phyloP scores from a whole-genome alignment of 2,329 filamentous ascomycete genomes.

The Fusarium neocosmosporiellum region DNA sequence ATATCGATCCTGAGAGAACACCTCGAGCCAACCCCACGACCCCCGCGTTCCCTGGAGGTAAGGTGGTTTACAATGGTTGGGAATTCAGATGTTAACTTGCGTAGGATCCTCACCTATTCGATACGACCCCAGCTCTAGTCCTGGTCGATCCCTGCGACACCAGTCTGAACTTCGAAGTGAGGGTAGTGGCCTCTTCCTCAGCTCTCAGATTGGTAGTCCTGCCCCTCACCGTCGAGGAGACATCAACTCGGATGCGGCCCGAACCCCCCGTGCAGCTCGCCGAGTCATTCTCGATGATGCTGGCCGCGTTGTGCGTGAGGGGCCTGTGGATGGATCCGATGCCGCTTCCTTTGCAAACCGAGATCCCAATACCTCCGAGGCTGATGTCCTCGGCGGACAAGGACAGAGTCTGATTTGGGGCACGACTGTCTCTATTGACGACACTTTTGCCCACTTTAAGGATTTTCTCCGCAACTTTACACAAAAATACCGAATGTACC shows the following conservation, averaged over 20 bases:
- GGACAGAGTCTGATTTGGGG: conserved; percentile 93
- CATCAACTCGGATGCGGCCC: conserved; percentile 82
- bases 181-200: conserved; percentile 87
- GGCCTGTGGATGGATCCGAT: conserved; percentile 64
- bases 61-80: conserved; percentile 32
- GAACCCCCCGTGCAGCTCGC: conserved; percentile 62
- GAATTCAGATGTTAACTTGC: not conserved
- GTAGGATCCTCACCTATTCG: conserved; percentile 91
- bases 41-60: conserved; percentile 71
- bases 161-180: conserved; percentile 83
- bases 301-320: conserved; percentile 68
- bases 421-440: conserved; percentile 93
- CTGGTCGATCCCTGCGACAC: conserved; percentile 70
- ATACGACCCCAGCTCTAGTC: conserved; percentile 91
- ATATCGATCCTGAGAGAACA: conserved; percentile 70
- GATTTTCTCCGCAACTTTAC: conserved; percentile 94
- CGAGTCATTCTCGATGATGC: conserved; percentile 70
- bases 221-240: conserved; percentile 75
- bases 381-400: conserved; percentile 84
- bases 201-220: conserved; percentile 69
- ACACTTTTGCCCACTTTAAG: conserved; percentile 88
- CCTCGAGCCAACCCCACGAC: conserved; percentile 68
- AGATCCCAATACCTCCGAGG: conserved; percentile 90
- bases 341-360: conserved; percentile 70
- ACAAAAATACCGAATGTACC: conserved; percentile 92